Evolutionary conservation across 139 green algal genomes (phyloP).

Genomic region (Picochlorum sp.): DNA sequence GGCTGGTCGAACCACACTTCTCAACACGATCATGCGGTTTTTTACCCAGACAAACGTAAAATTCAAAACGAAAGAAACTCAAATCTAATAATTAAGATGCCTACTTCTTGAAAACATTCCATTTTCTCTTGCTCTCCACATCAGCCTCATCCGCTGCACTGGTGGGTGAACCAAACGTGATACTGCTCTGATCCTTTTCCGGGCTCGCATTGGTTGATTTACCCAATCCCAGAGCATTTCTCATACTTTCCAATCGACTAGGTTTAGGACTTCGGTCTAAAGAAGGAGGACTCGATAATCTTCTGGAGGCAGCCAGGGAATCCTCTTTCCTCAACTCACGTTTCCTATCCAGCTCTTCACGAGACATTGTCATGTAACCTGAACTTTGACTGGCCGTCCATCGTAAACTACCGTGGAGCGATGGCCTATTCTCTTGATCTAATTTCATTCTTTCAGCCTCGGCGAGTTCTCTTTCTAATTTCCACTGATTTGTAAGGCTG

Average conservation of each 20-base stretch:
- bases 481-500: constrained; percentile 3
- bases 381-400: not conserved
- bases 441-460: constrained; percentile 4
- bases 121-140: constrained; percentile 4
- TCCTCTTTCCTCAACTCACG: not conserved
- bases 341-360: not conserved
- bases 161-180: not conserved
- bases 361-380: not conserved
- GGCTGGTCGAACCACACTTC: too few relatives aligned
- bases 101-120: constrained; percentile 3
- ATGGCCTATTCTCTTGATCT: not conserved
- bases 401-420: not conserved
- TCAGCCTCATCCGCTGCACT: not conserved
- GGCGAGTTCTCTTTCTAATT: constrained; percentile 13
- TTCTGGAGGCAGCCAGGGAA: not conserved
- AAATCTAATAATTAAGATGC: not conserved
- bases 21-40: too few relatives aligned
- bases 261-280: not conserved
- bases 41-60: not conserved
- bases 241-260: constrained; percentile 11
- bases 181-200: not conserved
- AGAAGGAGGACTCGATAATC: not conserved
- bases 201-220: not conserved
- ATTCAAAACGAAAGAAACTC: not conserved
- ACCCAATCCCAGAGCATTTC: constrained; percentile 1